Conservation (phyloP, 805 yeast genomes). For the Metschnikowia cerradonensis region DNA sequence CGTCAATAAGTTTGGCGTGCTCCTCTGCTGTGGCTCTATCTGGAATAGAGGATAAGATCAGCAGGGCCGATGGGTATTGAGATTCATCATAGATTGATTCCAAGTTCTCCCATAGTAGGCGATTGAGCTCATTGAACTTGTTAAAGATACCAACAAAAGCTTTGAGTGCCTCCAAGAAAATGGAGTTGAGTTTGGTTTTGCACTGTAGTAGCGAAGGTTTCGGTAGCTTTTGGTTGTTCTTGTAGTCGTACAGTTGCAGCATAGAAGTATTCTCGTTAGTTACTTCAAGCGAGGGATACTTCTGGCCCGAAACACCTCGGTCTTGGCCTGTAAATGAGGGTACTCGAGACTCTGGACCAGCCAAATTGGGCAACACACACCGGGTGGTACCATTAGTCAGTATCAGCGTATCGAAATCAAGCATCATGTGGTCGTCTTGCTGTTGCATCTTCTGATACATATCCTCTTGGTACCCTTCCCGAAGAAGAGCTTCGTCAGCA, state of each 20-base stretch:
- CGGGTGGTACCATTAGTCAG: not conserved
- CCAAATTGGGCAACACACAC: not conserved
- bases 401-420: slow-evolving; percentile 2
- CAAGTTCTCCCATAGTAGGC: slow-evolving; percentile 24
- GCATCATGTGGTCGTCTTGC: not conserved
- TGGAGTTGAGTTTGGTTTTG: slow-evolving; percentile 29
- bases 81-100: slow-evolving; percentile 27
- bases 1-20: slow-evolving; percentile 26
- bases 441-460: slow-evolving; percentile 17
- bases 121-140: slow-evolving; percentile 26
- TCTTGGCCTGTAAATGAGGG: not conserved
- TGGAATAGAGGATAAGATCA: slow-evolving; percentile 25
- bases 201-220: slow-evolving; percentile 28
- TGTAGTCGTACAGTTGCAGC: slow-evolving; percentile 25
- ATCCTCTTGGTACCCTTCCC: slow-evolving; percentile 30
- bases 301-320: not conserved
- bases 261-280: slow-evolving; percentile 11
- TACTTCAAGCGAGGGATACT: slow-evolving; percentile 5
- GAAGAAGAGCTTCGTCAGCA: slow-evolving; percentile 22
- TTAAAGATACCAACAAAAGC: slow-evolving; percentile 28
- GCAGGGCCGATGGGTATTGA: slow-evolving; percentile 8
- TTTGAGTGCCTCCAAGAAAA: slow-evolving; percentile 35
- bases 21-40: slow-evolving; percentile 27
- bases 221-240: slow-evolving; percentile 22
- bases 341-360: not conserved